Conservation (phyloP, 306 rosid genomes). For the Dryas octopetala region DNA sequence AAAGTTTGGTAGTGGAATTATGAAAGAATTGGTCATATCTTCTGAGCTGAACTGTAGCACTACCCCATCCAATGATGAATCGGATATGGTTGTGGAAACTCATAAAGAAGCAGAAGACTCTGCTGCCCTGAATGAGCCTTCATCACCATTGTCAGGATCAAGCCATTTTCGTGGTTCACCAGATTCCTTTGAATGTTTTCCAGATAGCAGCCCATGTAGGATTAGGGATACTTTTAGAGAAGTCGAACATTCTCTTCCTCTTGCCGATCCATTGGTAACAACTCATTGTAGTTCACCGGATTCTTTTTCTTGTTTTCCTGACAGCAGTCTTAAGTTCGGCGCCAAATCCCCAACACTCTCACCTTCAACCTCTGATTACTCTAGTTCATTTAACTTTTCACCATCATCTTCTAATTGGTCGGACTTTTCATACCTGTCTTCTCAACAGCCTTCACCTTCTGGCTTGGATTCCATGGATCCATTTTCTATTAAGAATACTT, state of each 20-base stretch:
- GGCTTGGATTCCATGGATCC: slow-evolving; percentile 59
- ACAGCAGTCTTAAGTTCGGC: slow-evolving; percentile 47
- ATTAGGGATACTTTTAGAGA: slow-evolving; percentile 31
- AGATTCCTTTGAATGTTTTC: slow-evolving; percentile 59
- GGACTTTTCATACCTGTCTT: slow-evolving; percentile 62
- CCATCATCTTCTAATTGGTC: slow-evolving; percentile 92
- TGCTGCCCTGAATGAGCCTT: slow-evolving; percentile 35
- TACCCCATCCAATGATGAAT: slow-evolving; percentile 30
- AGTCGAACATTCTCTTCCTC: slow-evolving; percentile 34
- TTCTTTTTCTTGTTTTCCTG: slow-evolving; percentile 54
- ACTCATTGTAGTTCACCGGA: slow-evolving; percentile 48
- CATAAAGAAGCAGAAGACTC: slow-evolving; percentile 35
- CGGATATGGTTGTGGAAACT: slow-evolving; percentile 28
- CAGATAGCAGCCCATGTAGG: slow-evolving; percentile 42
- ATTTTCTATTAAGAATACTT: slow-evolving; percentile 35
- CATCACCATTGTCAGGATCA: slow-evolving; percentile 48
- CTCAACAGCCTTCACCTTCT: slow-evolving; percentile 81
- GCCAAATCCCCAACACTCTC: slow-evolving; percentile 73
- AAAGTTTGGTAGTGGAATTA: slow-evolving; percentile 52
- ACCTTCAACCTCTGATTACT: slow-evolving; percentile 75
- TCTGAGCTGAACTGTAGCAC: slow-evolving; percentile 43
- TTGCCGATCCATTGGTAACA: slow-evolving; percentile 33
- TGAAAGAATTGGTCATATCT: slow-evolving; percentile 58
- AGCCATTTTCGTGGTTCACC: slow-evolving; percentile 60
- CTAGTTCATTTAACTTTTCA: slow-evolving; percentile 75